A percentile compares a stretch with the other conserved stretches of the same genome.
These are phyloP conservation scores for Cladosporium colombiae DNA, from an alignment of 2,329 filamentous ascomycete species.

Conservation along the genomic window DNA sequence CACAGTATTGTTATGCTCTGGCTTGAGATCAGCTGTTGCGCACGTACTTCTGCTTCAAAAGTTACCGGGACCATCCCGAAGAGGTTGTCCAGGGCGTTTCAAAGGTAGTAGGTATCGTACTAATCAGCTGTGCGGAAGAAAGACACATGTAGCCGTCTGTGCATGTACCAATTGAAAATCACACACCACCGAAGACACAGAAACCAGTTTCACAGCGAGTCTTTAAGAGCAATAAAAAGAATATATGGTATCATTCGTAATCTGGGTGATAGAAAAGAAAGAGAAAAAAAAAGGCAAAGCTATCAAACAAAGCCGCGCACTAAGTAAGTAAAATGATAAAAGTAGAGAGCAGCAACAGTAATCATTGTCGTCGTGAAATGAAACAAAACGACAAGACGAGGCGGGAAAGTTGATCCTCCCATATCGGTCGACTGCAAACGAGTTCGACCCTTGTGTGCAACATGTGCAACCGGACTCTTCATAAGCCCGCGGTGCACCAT, in stretches of 20 bases:
- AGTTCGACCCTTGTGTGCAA: no score
- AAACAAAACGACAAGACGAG: neutral
- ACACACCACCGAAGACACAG: neutral
- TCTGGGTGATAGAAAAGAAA: neutral
- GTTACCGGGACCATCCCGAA: no score
- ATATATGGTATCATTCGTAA: neutral
- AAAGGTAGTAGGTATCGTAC: no score
- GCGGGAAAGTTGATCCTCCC: no score
- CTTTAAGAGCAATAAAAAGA: neutral
- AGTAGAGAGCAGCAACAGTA: neutral
- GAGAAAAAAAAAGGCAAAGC: neutral
- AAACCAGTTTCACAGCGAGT: neutral
- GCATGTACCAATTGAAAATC: no score
- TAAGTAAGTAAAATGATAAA: neutral
- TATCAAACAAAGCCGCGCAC: constrained; percentile 1
- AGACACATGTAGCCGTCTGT: no score
- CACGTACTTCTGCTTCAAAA: no score
- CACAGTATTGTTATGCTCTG: no score
- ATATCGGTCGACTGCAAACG: no score
- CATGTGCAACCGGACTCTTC: neutral
- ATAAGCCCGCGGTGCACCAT: neutral
- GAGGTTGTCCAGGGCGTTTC: no score
- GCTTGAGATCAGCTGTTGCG: no score
- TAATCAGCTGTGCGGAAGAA: no score
- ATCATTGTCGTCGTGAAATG: neutral